Conservation (phyloP, 78 protist genomes). For the Emiliania huxleyi region DNA sequence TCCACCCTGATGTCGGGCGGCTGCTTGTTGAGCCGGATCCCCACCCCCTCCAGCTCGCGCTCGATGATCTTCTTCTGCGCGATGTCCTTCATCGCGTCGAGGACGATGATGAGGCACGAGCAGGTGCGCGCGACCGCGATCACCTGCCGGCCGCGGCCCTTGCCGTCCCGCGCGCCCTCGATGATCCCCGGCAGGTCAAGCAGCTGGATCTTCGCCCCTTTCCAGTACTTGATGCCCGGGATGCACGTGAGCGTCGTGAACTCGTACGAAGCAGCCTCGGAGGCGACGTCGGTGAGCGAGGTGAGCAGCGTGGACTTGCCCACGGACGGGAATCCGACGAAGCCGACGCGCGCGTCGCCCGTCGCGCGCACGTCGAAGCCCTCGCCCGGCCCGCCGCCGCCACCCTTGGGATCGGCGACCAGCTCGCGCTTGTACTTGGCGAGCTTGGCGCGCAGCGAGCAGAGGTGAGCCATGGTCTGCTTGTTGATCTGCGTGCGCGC, state of each 20-base stretch:
- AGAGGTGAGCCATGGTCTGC: constrained; percentile 75
- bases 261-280: constrained; percentile 93
- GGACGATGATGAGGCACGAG: constrained; percentile 86
- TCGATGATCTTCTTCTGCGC: constrained; percentile 88
- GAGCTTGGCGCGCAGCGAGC: constrained; percentile 82
- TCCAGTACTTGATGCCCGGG: constrained; percentile 82
- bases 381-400: constrained; percentile 29
- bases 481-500: constrained; percentile 90
- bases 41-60: constrained; percentile 95
- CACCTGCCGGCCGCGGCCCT: constrained; percentile 39
- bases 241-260: constrained; percentile 99
- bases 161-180: constrained; percentile 63
- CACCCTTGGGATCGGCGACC: neutral
- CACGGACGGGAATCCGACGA: constrained; percentile 97
- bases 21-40: constrained; percentile 95
- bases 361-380: constrained; percentile 92
- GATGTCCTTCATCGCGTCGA: constrained; percentile 95
- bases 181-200: constrained; percentile 96
- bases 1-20: constrained; percentile 90
- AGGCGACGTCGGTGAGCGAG: constrained; percentile 77
- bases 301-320: constrained; percentile 97
- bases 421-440: constrained; percentile 80
- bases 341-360: constrained; percentile 76
- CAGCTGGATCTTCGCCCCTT: constrained; percentile 93
- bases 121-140: constrained; percentile 97